A percentile compares a stretch with the other conserved stretches of the same genome.
These are phyloP conservation scores for Pythium periplocum DNA, from an alignment of 352 stramenopile species.

Conservation along the genomic window DNA sequence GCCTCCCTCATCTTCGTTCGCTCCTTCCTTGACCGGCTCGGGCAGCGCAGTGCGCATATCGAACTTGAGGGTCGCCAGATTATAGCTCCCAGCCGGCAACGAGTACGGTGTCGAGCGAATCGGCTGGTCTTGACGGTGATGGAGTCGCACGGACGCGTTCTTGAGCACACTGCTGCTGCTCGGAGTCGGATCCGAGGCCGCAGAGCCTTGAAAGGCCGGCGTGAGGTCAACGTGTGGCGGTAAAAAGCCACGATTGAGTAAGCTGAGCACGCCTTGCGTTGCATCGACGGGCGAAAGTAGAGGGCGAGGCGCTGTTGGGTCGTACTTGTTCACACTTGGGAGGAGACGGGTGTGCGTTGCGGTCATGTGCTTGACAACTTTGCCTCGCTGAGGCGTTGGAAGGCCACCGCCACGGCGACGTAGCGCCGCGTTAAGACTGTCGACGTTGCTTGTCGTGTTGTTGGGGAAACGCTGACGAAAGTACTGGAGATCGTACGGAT, in stretches of 20 bases:
- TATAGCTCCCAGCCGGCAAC: slow-evolving; percentile 54
- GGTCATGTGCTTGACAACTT: slow-evolving; percentile 58
- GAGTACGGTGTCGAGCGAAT: slow-evolving; percentile 43
- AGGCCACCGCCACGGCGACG: slow-evolving; percentile 12
- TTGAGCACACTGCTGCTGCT: slow-evolving; percentile 46
- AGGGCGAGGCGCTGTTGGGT: slow-evolving; percentile 45
- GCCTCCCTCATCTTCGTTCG: too few relatives aligned
- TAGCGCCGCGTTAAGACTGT: slow-evolving; percentile 1
- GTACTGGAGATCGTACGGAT: slow-evolving; percentile 12
- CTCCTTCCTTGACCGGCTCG: too few relatives aligned
- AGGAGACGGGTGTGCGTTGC: slow-evolving; percentile 45
- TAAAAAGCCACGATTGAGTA: slow-evolving; percentile 70
- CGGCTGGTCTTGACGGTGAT: slow-evolving; percentile 52
- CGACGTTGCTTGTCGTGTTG: slow-evolving; percentile 2
- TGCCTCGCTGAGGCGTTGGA: slow-evolving; percentile 5
- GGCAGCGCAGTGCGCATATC: slow-evolving; percentile 27
- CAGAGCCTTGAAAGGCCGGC: slow-evolving; percentile 38
- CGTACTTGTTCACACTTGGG: slow-evolving; percentile 63
- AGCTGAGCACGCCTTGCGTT: slow-evolving; percentile 51
- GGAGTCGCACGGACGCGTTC: slow-evolving; percentile 41
- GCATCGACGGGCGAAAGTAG: slow-evolving; percentile 56
- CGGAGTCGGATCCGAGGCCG: background rate
- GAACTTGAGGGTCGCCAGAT: slow-evolving; percentile 74
- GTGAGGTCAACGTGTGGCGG: slow-evolving; percentile 56
- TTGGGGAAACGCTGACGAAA: slow-evolving; percentile 8